These are phyloP conservation scores for Cyberlindnera mrakii DNA, from an alignment of 805 yeast species.

Conservation along the genomic window DNA sequence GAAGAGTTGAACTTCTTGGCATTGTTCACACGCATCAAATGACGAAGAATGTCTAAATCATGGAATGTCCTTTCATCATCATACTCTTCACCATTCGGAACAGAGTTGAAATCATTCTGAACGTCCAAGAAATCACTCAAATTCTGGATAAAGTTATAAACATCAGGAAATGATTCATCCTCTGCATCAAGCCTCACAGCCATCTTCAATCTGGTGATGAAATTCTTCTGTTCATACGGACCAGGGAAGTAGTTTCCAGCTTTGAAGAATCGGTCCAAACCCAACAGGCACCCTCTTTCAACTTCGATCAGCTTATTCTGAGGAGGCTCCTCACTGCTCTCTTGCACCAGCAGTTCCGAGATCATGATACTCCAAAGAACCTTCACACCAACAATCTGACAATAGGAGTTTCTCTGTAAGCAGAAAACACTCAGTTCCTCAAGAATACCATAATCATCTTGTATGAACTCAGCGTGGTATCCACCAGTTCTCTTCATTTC, in stretches of 20 bases:
- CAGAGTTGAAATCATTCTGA: constrained; percentile 59
- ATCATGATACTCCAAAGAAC: constrained; percentile 67
- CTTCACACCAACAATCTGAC: constrained; percentile 58
- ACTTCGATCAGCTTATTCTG: constrained; percentile 51
- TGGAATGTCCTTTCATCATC: constrained; percentile 84
- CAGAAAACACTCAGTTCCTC: constrained; percentile 62
- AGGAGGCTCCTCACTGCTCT: constrained; percentile 48
- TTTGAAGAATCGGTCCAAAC: constrained; percentile 59
- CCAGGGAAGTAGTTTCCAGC: constrained; percentile 52
- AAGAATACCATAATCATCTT: constrained; percentile 52
- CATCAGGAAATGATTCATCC: constrained; percentile 52
- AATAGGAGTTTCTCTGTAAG: constrained; percentile 56
- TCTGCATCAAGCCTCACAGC: constrained; percentile 52
- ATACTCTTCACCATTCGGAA: constrained; percentile 78
- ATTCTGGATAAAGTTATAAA: constrained; percentile 45
- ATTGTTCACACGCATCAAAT: constrained; percentile 67
- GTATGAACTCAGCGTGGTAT: constrained; percentile 59
- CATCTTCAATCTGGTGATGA: constrained; percentile 43
- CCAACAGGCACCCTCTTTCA: constrained; percentile 56
- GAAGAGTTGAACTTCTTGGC: constrained; percentile 80
- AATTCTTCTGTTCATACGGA: constrained; percentile 44
- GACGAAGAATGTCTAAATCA: constrained; percentile 68
- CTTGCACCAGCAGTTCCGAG: constrained; percentile 57
- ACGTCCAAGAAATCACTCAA: constrained; percentile 57
- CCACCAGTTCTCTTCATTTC: constrained; percentile 62